Evolutionary conservation across 2,329 filamentous ascomycete species (phyloP), one percentile per base, ranked within the genome.

Genomic region (Pezizomycotina sp.): DNA sequence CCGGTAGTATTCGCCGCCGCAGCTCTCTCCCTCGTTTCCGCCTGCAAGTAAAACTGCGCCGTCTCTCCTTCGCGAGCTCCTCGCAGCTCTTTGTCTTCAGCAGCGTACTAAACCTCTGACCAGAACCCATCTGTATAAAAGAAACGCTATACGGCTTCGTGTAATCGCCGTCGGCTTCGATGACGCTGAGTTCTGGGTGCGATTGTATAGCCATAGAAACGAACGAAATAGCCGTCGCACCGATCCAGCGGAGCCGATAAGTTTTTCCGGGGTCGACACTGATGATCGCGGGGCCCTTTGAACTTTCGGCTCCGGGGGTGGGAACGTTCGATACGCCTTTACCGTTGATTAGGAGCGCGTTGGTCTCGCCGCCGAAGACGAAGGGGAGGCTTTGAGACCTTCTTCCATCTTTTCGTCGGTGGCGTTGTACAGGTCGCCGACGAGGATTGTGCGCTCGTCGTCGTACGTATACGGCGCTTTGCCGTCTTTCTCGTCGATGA

Each of bases 161-260:
- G 51, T 69, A 71, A 10, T 16, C 55, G 9, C 63, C 64, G 42
- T 77, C 74, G 0, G 67, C 71, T 38, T 68, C 65, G 36, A 78
- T 70, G 35, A 79, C 59, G 0, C 61, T 63, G 24, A 77, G 51
- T 6, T 64, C 56, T 2, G 58, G 48, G 47, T 78, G 73, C 4
- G 52, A 62, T 42, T 74, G 68, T 25, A 77, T 63, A 0, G 58
- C 69, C 3, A 73, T 47, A 2, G 63, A 61, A 3, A 65, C 54
- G 43, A 68, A 60, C 0, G 67, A 70, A 12, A 76, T 55, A 0
- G 66, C 66, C 0, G 64, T 66, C 1, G 54, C 62, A 3, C 69
- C 69, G 27, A 77, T 63, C 48, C 72, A 68, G 6, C 74, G 62
- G 34, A 77, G 54, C 2, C 71, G 62, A 47, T 77, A 78, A 0